Evolutionary conservation across 164 flowering plant species (phyloP).

Genomic region (Vitis amurensis): DNA sequence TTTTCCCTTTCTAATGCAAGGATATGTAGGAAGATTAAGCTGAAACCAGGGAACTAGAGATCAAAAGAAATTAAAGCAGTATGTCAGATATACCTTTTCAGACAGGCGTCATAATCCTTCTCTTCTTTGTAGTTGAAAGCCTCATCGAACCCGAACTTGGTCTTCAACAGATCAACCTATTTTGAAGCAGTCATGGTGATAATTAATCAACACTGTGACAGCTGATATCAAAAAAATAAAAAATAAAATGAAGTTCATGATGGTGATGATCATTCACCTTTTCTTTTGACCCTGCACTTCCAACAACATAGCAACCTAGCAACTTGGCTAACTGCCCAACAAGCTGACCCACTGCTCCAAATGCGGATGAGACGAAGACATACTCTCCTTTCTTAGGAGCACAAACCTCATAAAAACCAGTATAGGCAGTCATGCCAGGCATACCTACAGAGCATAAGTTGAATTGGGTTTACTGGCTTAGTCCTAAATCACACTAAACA

Average conservation of each 20-base stretch:
- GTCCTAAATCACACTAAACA: not conserved
- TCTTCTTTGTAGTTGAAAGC: constrained; percentile 73
- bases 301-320: constrained; percentile 39
- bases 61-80: too few relatives aligned
- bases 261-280: constrained; percentile 21
- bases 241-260: not conserved
- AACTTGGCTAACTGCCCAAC: constrained; percentile 39
- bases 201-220: too few relatives aligned
- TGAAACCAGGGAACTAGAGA: too few relatives aligned
- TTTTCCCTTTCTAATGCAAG: too few relatives aligned
- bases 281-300: constrained; percentile 40
- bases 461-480: not conserved
- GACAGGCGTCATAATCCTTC: constrained; percentile 40
- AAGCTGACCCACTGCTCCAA: constrained; percentile 41
- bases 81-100: constrained; percentile 42
- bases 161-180: constrained; percentile 58
- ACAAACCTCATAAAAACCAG: constrained; percentile 33
- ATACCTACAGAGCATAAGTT: constrained; percentile 21
- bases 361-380: constrained; percentile 35
- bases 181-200: too few relatives aligned
- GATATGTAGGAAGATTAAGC: too few relatives aligned
- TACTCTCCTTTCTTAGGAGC: constrained; percentile 41
- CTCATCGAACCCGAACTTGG: constrained; percentile 55
- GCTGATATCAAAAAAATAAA: too few relatives aligned
- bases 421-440: constrained; percentile 47